These are phyloP conservation scores for Metschnikowia santaceciliae DNA, from an alignment of 805 yeast genomes.

Conservation along the genomic window DNA sequence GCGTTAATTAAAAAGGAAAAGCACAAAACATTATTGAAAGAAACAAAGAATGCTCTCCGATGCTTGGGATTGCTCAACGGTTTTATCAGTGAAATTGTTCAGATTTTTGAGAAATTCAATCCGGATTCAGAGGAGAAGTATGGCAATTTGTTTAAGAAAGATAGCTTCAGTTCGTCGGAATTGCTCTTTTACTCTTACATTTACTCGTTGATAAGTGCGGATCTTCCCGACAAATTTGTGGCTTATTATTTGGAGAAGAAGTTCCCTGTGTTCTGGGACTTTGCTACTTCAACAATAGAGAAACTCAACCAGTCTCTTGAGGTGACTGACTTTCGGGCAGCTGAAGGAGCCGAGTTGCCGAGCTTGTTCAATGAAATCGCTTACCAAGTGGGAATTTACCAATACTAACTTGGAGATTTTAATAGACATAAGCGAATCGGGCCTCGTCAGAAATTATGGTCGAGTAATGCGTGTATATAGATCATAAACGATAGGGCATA, in stretches of 20 bases:
- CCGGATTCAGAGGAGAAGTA: constrained; percentile 11
- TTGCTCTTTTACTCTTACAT: constrained; percentile 40
- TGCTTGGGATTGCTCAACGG: constrained; percentile 26
- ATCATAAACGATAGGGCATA: background rate
- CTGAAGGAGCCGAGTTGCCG: constrained; percentile 30
- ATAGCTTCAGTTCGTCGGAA: constrained; percentile 26
- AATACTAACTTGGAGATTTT: background rate
- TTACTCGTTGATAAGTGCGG: constrained; percentile 24
- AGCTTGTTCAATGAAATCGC: constrained; percentile 33
- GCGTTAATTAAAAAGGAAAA: constrained; percentile 33
- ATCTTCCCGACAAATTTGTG: constrained; percentile 42
- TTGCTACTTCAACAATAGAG: constrained; percentile 12
- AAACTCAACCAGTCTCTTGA: constrained; percentile 12
- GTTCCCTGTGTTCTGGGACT: constrained; percentile 25
- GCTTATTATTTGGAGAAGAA: constrained; percentile 28
- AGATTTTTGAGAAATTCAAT: constrained; percentile 15
- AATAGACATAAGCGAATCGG: no score
- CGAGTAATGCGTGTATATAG: background rate
- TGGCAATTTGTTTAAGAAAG: constrained; percentile 18
- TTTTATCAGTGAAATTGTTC: constrained; percentile 18
- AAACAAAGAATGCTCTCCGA: constrained; percentile 30
- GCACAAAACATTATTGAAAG: constrained; percentile 26
- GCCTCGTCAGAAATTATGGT: no score
- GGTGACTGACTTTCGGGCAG: constrained; percentile 18
- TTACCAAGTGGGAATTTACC: constrained; percentile 9